These are phyloP conservation scores for Schrenkiella parvula DNA, from an alignment of 345 rosid species.

Conservation along the genomic window DNA sequence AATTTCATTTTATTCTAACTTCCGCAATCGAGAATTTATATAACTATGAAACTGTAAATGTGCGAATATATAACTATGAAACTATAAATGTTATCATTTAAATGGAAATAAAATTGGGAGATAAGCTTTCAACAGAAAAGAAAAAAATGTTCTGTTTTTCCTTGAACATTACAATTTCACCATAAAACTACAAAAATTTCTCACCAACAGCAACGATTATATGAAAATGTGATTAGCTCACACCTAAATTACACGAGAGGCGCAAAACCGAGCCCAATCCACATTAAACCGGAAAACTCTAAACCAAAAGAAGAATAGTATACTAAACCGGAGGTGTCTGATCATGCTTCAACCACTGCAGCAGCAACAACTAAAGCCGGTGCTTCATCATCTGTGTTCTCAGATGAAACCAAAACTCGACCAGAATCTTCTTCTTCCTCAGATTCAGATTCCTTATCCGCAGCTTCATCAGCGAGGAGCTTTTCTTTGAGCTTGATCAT, in stretches of 20 bases:
- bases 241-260: constrained; percentile 26
- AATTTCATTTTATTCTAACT: too few relatives aligned
- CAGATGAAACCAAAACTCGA: constrained; percentile 38
- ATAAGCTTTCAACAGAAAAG: not conserved
- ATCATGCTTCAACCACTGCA: constrained; percentile 56
- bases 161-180: not conserved
- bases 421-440: constrained; percentile 36
- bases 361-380: constrained; percentile 22
- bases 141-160: not conserved
- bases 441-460: constrained; percentile 29
- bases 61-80: too few relatives aligned
- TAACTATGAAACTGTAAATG: too few relatives aligned
- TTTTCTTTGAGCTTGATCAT: constrained; percentile 56
- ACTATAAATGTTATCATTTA: not conserved
- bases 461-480: constrained; percentile 34
- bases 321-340: constrained; percentile 5
- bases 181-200: constrained; percentile 15
- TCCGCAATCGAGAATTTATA: too few relatives aligned
- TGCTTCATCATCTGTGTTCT: constrained; percentile 70
- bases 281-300: constrained; percentile 14
- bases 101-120: not conserved
- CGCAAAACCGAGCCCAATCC: constrained; percentile 14
- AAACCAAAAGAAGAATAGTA: not conserved
- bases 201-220: not conserved
- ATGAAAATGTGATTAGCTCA: constrained; percentile 8